Evolutionary conservation across 1,139 yeast species (phyloP).

Genomic region (Blastobotrys serpentis): DNA sequence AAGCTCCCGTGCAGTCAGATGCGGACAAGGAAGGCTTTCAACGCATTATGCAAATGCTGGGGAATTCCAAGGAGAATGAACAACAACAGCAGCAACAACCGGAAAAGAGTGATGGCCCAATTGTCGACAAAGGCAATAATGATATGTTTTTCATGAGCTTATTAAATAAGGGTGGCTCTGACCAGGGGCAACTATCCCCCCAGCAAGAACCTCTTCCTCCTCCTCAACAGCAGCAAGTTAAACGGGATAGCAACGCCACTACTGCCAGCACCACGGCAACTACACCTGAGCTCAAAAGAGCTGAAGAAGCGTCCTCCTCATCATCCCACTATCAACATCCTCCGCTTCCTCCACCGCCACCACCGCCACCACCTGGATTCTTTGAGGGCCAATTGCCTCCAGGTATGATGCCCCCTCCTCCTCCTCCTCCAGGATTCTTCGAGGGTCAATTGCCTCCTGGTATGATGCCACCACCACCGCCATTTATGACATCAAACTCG

Average conservation of each 20-base stretch:
- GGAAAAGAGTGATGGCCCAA: constrained; percentile 5
- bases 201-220: constrained; percentile 14
- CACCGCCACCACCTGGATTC: constrained; percentile 28
- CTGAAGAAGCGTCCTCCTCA: constrained; percentile 1
- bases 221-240: constrained; percentile 10
- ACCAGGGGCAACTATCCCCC: background rate
- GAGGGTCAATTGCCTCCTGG: constrained; percentile 14
- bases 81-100: constrained; percentile 8
- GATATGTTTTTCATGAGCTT: constrained; percentile 5
- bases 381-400: constrained; percentile 17
- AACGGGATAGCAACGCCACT: constrained; percentile 14
- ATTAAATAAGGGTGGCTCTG: background rate
- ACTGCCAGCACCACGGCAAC: constrained; percentile 12
- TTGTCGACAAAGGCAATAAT: background rate
- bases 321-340: constrained; percentile 9
- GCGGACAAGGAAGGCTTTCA: constrained; percentile 37
- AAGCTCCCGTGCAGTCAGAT: constrained; percentile 15
- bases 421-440: constrained; percentile 25
- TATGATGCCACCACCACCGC: constrained; percentile 24
- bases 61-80: constrained; percentile 11
- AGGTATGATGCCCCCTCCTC: constrained; percentile 20
- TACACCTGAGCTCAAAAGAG: background rate
- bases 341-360: constrained; percentile 15
- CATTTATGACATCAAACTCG: constrained; percentile 13
- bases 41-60: constrained; percentile 39